Evolutionary conservation across 495 filamentous ascomycete genomes (phyloP).

Genomic region (Neurospora sp.): DNA sequence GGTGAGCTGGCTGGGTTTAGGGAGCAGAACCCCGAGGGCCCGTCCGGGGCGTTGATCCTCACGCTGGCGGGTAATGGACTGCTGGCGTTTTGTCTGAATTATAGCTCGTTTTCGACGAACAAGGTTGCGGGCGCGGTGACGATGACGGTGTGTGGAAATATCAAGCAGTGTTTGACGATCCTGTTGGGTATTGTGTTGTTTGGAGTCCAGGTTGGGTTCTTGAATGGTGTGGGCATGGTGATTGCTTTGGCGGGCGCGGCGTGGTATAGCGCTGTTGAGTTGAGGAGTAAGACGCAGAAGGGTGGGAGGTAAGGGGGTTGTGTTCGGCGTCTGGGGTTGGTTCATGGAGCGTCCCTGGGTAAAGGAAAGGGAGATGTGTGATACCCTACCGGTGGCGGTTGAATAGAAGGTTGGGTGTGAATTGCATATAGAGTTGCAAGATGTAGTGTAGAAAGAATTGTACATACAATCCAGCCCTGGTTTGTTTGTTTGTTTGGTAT

Average conservation of each 20-base stretch:
- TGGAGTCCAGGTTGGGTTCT: slow-evolving; percentile 33
- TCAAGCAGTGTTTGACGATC: slow-evolving; percentile 51
- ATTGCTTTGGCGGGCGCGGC: slow-evolving; percentile 38
- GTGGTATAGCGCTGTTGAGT: slow-evolving; percentile 36
- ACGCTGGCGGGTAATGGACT: slow-evolving; percentile 37
- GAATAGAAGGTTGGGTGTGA: not conserved
- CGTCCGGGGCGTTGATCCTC: slow-evolving; percentile 9
- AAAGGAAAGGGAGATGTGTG: not conserved
- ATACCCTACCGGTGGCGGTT: not conserved
- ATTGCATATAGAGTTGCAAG: not conserved
- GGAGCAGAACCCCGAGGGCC: slow-evolving; percentile 5
- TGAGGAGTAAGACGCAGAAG: slow-evolving; percentile 13
- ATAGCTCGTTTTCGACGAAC: slow-evolving; percentile 46
- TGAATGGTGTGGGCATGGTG: slow-evolving; percentile 37
- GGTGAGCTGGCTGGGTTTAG: slow-evolving; percentile 34
- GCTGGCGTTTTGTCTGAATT: slow-evolving; percentile 44
- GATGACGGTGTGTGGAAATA: slow-evolving; percentile 47
- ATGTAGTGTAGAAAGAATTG: not conserved
- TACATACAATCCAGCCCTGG: not conserved
- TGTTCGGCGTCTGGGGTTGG: not conserved
- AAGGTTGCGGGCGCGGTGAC: slow-evolving; percentile 47
- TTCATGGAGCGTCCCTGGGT: not conserved
- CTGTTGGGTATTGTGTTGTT: slow-evolving; percentile 43
- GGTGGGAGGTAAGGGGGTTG: not conserved
- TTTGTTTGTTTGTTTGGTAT: too few species aligned